Conservation (phyloP, 805 yeast genomes). For the Wickerhamomyces canadensis region DNA sequence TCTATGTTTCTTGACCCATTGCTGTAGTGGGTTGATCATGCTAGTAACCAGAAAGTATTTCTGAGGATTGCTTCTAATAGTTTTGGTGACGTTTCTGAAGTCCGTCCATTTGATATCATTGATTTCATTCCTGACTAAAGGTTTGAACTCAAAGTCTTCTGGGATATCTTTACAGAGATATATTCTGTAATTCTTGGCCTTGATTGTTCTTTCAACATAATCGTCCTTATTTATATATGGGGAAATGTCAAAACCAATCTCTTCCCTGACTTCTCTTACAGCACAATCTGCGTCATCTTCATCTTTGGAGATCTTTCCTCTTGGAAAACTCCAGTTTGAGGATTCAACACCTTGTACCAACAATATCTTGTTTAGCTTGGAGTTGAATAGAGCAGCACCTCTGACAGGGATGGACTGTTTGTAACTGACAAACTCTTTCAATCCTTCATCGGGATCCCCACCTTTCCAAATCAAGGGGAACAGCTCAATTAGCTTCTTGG, state of each 20-base stretch:
- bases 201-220: constrained; percentile 72
- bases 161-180: constrained; percentile 76
- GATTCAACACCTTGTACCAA: constrained; percentile 83
- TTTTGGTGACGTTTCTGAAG: constrained; percentile 35
- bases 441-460: constrained; percentile 74
- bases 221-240: constrained; percentile 63
- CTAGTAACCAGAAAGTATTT: constrained; percentile 32
- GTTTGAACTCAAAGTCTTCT: constrained; percentile 67
- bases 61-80: constrained; percentile 23
- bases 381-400: constrained; percentile 86
- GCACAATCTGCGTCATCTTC: constrained; percentile 90
- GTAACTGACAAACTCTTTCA: constrained; percentile 74
- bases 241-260: constrained; percentile 83
- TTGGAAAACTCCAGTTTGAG: constrained; percentile 89
- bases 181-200: constrained; percentile 82
- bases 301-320: constrained; percentile 93
- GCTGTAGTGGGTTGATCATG: constrained; percentile 36
- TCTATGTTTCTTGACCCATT: constrained; percentile 53
- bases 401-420: constrained; percentile 91
- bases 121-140: constrained; percentile 85
- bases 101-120: constrained; percentile 76
- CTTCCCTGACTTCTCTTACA: constrained; percentile 85
- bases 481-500: constrained; percentile 56
- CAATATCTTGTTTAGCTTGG: constrained; percentile 60
- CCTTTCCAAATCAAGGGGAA: constrained; percentile 82